Evolutionary conservation across 805 yeast species (phyloP).

Genomic region (Starmerella powellii): DNA sequence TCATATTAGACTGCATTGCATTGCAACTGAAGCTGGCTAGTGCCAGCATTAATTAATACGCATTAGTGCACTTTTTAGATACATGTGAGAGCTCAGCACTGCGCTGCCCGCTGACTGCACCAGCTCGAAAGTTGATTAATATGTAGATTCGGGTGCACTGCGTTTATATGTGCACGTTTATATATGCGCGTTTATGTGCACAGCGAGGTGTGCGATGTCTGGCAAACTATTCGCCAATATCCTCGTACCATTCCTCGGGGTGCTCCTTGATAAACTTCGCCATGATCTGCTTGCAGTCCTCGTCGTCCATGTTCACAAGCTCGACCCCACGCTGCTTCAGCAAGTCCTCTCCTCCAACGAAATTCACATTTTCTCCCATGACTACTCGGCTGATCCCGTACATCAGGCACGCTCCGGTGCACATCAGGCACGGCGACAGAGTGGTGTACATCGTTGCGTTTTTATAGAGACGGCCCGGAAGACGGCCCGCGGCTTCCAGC

Average conservation of each 20-base stretch:
- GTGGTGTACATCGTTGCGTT: constrained; percentile 87
- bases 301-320: constrained; percentile 28
- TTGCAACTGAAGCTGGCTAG: too few species aligned
- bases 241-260: constrained; percentile 33
- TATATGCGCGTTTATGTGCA: too few species aligned
- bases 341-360: constrained; percentile 71
- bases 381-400: constrained; percentile 83
- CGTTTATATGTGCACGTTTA: too few species aligned
- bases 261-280: constrained; percentile 52
- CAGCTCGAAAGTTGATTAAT: too few species aligned
- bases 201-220: too few species aligned
- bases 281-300: constrained; percentile 48
- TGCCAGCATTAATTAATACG: too few species aligned
- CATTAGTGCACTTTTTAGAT: too few species aligned
- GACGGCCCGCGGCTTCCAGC: constrained; percentile 80
- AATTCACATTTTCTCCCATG: constrained; percentile 76
- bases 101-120: too few species aligned
- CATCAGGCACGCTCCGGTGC: constrained; percentile 82
- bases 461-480: constrained; percentile 66
- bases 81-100: too few species aligned
- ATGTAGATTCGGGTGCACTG: too few species aligned
- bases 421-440: constrained; percentile 88
- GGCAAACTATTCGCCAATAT: constrained; percentile 30
- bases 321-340: constrained; percentile 51
- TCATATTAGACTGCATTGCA: too few species aligned